phyloP scores from a whole-genome alignment of 305 asterid species.

The Ilex paraguariensis region DNA sequence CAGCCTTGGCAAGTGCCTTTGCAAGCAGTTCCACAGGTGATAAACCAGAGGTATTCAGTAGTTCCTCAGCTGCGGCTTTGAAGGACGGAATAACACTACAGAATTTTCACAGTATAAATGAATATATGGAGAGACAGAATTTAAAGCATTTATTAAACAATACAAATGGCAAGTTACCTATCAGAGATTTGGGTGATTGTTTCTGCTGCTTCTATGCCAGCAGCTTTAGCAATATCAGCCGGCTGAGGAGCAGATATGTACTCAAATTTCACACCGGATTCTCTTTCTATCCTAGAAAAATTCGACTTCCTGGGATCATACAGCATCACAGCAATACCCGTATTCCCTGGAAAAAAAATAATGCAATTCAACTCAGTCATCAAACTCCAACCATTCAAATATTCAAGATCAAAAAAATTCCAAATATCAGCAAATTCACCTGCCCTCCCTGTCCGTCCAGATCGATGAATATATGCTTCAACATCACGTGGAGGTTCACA shows the following conservation, averaged over 20 bases:
- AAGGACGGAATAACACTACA: constrained; percentile 82
- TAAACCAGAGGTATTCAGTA: constrained; percentile 49
- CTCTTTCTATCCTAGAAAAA: constrained; percentile 77
- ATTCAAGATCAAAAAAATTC: background rate
- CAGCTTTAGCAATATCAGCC: constrained; percentile 84
- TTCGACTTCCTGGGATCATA: constrained; percentile 91
- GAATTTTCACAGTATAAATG: background rate
- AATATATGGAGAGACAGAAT: too few relatives aligned
- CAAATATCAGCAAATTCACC: constrained; percentile 27
- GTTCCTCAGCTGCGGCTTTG: constrained; percentile 82
- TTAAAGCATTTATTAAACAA: too few relatives aligned
- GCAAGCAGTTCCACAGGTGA: constrained; percentile 80
- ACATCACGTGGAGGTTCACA: constrained; percentile 99
- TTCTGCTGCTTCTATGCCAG: constrained; percentile 74
- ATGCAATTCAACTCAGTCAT: constrained; percentile 1
- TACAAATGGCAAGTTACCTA: constrained; percentile 35
- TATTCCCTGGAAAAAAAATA: constrained; percentile 52
- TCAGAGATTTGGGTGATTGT: constrained; percentile 65
- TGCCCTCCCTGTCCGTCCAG: constrained; percentile 98
- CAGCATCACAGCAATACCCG: constrained; percentile 91
- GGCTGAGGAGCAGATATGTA: constrained; percentile 95
- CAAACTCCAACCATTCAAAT: constrained; percentile 1
- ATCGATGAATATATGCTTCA: constrained; percentile 95
- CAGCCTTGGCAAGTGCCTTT: constrained; percentile 92
- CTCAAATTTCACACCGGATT: constrained; percentile 90